phyloP scores from a whole-genome alignment of 192 early-diverging fungal species.

The Backusella psychrophila region DNA sequence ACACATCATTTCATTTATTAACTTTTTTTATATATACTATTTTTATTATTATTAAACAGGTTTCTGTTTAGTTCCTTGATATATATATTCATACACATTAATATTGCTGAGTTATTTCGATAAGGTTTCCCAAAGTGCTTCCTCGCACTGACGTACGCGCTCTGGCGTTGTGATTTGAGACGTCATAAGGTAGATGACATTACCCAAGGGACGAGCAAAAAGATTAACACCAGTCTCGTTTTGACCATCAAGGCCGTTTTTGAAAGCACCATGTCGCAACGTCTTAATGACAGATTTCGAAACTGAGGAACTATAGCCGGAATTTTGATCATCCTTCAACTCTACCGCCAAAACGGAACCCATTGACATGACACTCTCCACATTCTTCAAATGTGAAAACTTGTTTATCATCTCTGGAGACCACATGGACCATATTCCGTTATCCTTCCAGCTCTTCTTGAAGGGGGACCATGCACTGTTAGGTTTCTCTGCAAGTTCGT shows the following conservation, averaged over 20 bases:
- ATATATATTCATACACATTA: background rate
- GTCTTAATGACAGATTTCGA: conserved; percentile 34
- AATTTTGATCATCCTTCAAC: conserved; percentile 40
- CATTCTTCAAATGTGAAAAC: conserved; percentile 53
- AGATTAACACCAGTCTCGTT: conserved; percentile 38
- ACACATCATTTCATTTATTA: background rate
- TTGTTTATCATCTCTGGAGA: conserved; percentile 30
- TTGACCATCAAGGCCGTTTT: background rate
- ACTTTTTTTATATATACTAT: background rate
- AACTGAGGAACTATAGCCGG: conserved; percentile 50
- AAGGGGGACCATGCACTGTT: conserved; percentile 26
- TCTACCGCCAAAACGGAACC: conserved; percentile 71
- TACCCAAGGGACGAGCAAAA: conserved; percentile 70
- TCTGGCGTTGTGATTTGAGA: conserved; percentile 49
- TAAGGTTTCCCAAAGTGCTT: conserved; percentile 32
- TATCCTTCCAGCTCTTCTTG: conserved; percentile 38
- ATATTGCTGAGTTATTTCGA: background rate
- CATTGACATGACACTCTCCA: conserved; percentile 64
- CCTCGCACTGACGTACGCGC: conserved; percentile 43
- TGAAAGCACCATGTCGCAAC: conserved; percentile 29
- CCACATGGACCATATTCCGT: conserved; percentile 43
- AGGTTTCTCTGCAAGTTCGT: conserved; percentile 29
- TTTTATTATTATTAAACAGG: background rate
- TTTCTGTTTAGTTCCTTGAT: background rate
- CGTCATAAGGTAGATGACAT: conserved; percentile 77